These are phyloP conservation scores for Paracorniculantispora psalliotae DNA, from an alignment of 2,329 filamentous ascomycete species.

Conservation along the genomic window DNA sequence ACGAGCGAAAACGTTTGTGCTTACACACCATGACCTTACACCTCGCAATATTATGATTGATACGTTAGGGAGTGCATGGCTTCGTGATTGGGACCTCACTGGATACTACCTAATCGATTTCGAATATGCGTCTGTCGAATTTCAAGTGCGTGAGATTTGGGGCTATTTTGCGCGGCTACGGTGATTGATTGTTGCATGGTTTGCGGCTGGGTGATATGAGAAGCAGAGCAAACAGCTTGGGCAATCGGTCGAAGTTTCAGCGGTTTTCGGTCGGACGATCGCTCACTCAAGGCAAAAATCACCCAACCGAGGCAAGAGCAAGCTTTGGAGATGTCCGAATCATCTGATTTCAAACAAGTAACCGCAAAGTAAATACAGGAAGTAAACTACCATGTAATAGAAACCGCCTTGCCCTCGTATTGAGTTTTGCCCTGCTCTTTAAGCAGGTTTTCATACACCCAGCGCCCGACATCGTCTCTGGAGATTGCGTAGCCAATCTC, in stretches of 20 bases:
- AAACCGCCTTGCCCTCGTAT: conserved; percentile 26
- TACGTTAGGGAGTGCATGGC: neutral
- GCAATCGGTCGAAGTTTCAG: neutral
- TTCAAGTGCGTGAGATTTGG: neutral
- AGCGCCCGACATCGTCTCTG: conserved; percentile 38
- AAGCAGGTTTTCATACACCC: conserved; percentile 35
- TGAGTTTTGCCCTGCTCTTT: conserved; percentile 10
- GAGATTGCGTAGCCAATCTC: conserved; percentile 38
- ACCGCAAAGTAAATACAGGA: too few relatives aligned
- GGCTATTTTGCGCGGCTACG: neutral
- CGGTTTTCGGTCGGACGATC: neutral
- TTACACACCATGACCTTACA: neutral
- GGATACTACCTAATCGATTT: conserved; percentile 1
- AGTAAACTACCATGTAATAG: conserved; percentile 23
- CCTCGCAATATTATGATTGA: neutral
- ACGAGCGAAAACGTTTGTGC: neutral
- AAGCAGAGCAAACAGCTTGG: neutral
- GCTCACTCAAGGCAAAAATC: neutral
- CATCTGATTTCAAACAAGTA: neutral
- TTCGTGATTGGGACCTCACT: neutral
- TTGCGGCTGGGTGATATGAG: conserved; percentile 1
- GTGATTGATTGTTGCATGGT: neutral
- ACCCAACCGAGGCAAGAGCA: neutral
- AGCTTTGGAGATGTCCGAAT: neutral
- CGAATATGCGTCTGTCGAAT: conserved; percentile 1